These are phyloP conservation scores for Podosphaera aphanis DNA, from an alignment of 2,329 filamentous ascomycete species.

Conservation along the genomic window DNA sequence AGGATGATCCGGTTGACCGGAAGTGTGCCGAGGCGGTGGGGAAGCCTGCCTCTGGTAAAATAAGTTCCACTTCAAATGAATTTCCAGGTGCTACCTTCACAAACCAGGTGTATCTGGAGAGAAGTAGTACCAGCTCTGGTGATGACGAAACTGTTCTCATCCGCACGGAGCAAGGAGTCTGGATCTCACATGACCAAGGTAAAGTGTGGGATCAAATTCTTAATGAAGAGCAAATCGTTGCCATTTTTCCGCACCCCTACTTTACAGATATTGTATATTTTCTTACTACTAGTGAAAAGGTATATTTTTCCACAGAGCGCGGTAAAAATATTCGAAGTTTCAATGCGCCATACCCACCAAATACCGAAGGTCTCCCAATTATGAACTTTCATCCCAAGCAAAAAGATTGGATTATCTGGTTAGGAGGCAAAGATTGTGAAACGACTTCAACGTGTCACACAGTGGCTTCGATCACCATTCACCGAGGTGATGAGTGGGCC, in stretches of 20 bases:
- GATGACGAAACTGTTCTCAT: slow-evolving; percentile 50
- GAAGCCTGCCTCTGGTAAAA: slow-evolving; percentile 37
- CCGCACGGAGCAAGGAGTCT: slow-evolving; percentile 27
- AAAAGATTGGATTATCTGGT: slow-evolving; percentile 83
- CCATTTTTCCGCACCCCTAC: slow-evolving; percentile 55
- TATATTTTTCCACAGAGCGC: slow-evolving; percentile 64
- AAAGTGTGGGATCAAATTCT: slow-evolving; percentile 60
- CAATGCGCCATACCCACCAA: slow-evolving; percentile 35
- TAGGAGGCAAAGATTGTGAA: slow-evolving; percentile 46
- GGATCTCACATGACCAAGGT: slow-evolving; percentile 63
- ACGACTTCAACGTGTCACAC: slow-evolving; percentile 35
- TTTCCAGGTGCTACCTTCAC: slow-evolving; percentile 35
- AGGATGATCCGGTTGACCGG: slow-evolving; percentile 50
- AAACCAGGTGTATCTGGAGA: slow-evolving; percentile 55
- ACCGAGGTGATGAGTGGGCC: slow-evolving; percentile 65
- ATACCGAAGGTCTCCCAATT: slow-evolving; percentile 24
- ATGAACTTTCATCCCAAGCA: slow-evolving; percentile 63
- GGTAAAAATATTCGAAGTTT: slow-evolving; percentile 54
- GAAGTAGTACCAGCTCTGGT: slow-evolving; percentile 36
- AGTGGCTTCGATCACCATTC: slow-evolving; percentile 52
- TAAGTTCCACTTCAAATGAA: slow-evolving; percentile 32
- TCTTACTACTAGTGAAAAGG: slow-evolving; percentile 39
- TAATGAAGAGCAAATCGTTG: slow-evolving; percentile 41
- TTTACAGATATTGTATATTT: slow-evolving; percentile 76
- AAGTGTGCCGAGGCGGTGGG: slow-evolving; percentile 43